Evolutionary conservation across 176 grass and related monocot species (phyloP).

Genomic region (Musa schizocarpa): DNA sequence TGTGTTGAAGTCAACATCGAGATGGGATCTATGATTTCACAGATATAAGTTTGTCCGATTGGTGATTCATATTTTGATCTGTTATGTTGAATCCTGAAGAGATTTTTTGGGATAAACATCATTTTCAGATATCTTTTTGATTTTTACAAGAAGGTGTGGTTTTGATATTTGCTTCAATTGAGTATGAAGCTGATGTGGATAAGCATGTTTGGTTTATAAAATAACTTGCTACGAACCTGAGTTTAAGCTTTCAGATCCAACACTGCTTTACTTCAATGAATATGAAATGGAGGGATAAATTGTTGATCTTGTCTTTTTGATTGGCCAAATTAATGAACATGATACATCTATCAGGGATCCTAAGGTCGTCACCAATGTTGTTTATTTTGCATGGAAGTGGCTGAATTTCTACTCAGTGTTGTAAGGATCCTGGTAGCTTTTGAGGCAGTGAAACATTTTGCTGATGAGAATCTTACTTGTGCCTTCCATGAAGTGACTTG

Average conservation of each 20-base stretch:
- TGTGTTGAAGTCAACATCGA: constrained; percentile 2
- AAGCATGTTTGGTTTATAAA: neutral
- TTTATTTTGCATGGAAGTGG: neutral
- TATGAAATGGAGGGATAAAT: neutral
- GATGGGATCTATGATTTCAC: neutral
- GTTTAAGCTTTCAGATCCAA: neutral
- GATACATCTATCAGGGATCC: neutral
- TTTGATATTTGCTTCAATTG: neutral
- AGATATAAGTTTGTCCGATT: neutral
- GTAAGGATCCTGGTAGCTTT: neutral
- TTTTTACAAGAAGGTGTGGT: neutral
- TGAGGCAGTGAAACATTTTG: neutral
- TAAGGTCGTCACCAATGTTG: neutral
- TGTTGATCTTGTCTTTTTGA: neutral
- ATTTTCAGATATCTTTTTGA: neutral
- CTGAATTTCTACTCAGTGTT: neutral
- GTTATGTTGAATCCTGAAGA: neutral
- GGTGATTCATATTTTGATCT: neutral
- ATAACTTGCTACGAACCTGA: neutral
- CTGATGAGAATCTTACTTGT: neutral
- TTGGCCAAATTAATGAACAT: neutral
- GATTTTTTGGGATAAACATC: neutral
- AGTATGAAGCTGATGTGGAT: neutral
- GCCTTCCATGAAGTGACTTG: neutral
- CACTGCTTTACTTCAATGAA: neutral